A percentile compares a stretch with the other conserved stretches of the same genome.
Conservation (phyloP, 768 basidiomycete species). For the Inosperma sp. region DNA sequence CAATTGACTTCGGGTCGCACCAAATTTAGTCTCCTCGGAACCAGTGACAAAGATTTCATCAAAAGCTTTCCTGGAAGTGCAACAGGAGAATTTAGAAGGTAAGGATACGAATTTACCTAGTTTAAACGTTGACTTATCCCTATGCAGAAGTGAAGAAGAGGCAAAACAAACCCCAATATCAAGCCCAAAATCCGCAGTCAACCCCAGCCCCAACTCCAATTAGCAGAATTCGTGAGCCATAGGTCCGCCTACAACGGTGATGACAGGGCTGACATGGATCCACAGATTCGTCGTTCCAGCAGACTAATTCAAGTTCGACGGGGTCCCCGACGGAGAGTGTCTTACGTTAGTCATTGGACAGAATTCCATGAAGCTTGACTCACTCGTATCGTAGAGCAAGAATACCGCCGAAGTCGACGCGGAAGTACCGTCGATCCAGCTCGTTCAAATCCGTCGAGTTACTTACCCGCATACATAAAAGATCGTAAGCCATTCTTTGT, state of each 20-base stretch:
- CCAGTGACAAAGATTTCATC: conserved; percentile 18
- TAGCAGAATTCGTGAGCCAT: conserved; percentile 11
- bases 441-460: conserved; percentile 20
- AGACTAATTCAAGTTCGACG: conserved; percentile 19
- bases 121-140: conserved; percentile 1
- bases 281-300: conserved; percentile 19
- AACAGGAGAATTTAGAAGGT: conserved; percentile 18
- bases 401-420: conserved; percentile 17
- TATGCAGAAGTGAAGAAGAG: conserved; percentile 1
- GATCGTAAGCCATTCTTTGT: conserved; percentile 2
- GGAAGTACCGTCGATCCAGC: conserved; percentile 11
- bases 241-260: background rate
- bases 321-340: conserved; percentile 19
- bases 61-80: conserved; percentile 24
- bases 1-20: background rate
- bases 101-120: background rate
- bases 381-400: conserved; percentile 4
- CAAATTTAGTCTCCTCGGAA: background rate
- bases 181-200: background rate
- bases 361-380: background rate
- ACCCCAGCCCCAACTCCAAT: conserved; percentile 6
- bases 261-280: conserved; percentile 15
- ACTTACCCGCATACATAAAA: conserved; percentile 29
- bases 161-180: background rate
- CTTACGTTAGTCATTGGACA: conserved; percentile 12